These are phyloP conservation scores for Orobanche coerulescens DNA, from an alignment of 257 asterid species.

Conservation along the genomic window DNA sequence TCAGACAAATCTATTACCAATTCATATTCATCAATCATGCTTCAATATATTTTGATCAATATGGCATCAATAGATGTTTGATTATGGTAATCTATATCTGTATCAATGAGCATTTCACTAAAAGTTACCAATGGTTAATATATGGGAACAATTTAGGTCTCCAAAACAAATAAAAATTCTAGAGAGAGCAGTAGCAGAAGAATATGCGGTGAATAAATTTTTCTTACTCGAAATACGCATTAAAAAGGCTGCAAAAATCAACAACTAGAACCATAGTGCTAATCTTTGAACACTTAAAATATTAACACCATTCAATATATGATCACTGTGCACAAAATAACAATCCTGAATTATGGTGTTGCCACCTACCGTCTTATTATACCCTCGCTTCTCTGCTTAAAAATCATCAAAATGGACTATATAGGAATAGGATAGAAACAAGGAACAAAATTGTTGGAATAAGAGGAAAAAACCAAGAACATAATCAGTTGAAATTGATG, in stretches of 20 bases:
- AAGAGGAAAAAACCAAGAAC: not conserved
- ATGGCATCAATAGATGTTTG: not conserved
- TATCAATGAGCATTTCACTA: too few relatives aligned
- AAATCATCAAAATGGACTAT: conserved; percentile 68
- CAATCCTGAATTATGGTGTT: not conserved
- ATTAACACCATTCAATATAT: not conserved
- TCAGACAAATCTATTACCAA: not conserved
- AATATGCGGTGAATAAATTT: not conserved
- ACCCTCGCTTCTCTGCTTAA: conserved; percentile 80
- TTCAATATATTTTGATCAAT: not conserved
- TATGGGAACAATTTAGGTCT: not conserved
- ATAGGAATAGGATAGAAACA: not conserved
- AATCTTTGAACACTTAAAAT: conserved; percentile 69
- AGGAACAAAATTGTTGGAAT: not conserved
- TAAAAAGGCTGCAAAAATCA: conserved; percentile 34
- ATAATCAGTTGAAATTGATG: not conserved
- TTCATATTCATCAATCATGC: not conserved
- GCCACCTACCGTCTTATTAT: conserved; percentile 43
- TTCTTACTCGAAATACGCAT: conserved; percentile 45
- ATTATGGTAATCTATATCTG: not conserved
- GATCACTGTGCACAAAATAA: not conserved
- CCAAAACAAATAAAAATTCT: not conserved
- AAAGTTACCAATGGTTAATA: too few relatives aligned
- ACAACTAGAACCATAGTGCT: conserved; percentile 43
- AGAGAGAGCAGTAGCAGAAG: not conserved